Evolutionary conservation across 768 basidiomycete genomes (phyloP).

Genomic region (Strobilomyces echinocephalus): DNA sequence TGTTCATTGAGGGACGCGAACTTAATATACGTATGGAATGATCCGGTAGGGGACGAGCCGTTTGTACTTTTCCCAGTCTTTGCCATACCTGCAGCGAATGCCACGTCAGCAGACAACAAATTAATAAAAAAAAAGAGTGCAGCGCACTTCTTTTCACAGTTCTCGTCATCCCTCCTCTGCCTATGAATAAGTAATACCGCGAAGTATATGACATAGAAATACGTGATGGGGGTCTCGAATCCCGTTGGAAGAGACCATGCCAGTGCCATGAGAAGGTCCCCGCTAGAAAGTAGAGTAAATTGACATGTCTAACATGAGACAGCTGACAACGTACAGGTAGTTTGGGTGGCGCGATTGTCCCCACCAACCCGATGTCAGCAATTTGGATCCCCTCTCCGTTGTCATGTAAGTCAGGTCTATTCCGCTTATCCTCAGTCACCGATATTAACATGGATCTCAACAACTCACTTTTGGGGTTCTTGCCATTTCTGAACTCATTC

Average conservation of each 20-base stretch:
- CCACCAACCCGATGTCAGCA: constrained; percentile 98
- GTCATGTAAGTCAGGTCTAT: constrained; percentile 73
- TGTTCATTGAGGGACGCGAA: not conserved
- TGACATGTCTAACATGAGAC: too few species aligned
- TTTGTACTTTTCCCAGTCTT: constrained; percentile 92
- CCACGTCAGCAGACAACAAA: not conserved
- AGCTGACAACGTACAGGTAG: constrained; percentile 54
- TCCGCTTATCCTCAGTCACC: not conserved
- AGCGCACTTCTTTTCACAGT: constrained; percentile 80
- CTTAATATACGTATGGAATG: constrained; percentile 74
- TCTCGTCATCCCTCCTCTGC: constrained; percentile 87
- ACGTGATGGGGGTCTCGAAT: constrained; percentile 88
- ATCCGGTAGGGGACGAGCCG: constrained; percentile 81
- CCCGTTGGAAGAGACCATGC: constrained; percentile 94
- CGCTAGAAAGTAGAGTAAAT: constrained; percentile 37
- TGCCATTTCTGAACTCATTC: constrained; percentile 90
- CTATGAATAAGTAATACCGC: constrained; percentile 84
- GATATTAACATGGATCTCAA: not conserved
- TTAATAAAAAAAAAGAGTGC: not conserved
- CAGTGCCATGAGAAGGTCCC: constrained; percentile 83
- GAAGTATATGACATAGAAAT: constrained; percentile 93
- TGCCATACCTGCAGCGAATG: constrained; percentile 62
- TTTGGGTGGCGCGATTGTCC: constrained; percentile 90
- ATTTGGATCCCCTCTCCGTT: constrained; percentile 82
- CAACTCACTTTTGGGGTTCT: constrained; percentile 80